Conservation (phyloP, 2,329 filamentous ascomycete species). For the Berkeleyomyces basicola region DNA sequence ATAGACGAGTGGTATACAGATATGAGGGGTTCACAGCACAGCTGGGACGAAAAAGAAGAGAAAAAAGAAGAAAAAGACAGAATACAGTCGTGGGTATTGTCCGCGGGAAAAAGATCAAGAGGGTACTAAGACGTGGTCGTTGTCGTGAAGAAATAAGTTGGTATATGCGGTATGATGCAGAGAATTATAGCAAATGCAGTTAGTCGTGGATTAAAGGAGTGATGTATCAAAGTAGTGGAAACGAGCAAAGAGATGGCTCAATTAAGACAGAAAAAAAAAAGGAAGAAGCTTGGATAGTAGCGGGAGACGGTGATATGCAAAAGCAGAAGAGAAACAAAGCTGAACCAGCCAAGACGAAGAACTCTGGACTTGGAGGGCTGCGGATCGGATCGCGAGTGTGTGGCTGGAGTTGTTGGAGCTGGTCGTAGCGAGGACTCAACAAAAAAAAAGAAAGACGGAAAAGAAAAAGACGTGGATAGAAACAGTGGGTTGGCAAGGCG, state of each 20-base stretch:
- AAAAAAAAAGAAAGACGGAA: background rate
- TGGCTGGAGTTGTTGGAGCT: background rate
- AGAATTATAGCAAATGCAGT: background rate
- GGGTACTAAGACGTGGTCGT: background rate
- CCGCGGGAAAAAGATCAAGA: background rate
- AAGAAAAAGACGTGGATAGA: background rate
- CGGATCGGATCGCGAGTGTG: background rate
- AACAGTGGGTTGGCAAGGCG: background rate
- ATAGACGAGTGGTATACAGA: background rate
- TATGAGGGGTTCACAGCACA: background rate
- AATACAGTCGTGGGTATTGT: background rate
- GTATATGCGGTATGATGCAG: background rate
- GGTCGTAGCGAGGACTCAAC: background rate
- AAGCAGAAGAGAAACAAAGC: background rate
- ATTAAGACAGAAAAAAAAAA: background rate
- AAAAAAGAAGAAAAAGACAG: background rate
- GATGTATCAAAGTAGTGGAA: background rate
- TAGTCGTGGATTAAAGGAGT: background rate
- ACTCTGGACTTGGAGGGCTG: no score
- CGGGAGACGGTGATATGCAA: background rate
- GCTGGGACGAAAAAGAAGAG: background rate
- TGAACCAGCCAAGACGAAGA: background rate
- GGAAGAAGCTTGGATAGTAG: background rate
- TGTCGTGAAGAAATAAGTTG: background rate
- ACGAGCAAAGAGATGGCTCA: background rate